A percentile compares a stretch with the other conserved stretches of the same genome.
Evolutionary conservation across 805 yeast genomes (phyloP).

Genomic region (Yamadazyma phyllophila): DNA sequence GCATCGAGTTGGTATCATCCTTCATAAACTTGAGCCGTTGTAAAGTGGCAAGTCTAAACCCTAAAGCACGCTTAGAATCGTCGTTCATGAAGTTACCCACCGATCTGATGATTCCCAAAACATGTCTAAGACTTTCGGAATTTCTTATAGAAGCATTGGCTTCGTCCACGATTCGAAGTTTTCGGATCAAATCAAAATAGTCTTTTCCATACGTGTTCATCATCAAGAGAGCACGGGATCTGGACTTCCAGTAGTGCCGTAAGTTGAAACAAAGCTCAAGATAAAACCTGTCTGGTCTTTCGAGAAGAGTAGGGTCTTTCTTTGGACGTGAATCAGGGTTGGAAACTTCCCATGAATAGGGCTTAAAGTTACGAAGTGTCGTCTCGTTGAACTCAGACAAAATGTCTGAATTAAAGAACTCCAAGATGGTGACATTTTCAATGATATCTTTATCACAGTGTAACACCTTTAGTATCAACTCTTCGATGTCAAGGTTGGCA

Average conservation of each 20-base stretch:
- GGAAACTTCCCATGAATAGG: constrained; percentile 72
- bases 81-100: constrained; percentile 98
- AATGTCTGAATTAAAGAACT: constrained; percentile 75
- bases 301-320: constrained; percentile 72
- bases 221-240: constrained; percentile 79
- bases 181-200: constrained; percentile 64
- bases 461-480: constrained; percentile 66
- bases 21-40: constrained; percentile 88
- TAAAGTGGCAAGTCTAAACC: constrained; percentile 86
- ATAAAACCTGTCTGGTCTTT: constrained; percentile 83
- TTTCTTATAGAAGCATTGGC: constrained; percentile 67
- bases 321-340: constrained; percentile 46
- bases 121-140: constrained; percentile 65
- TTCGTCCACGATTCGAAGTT: constrained; percentile 66
- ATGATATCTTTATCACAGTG: constrained; percentile 74
- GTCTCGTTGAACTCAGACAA: constrained; percentile 73
- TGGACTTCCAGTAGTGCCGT: constrained; percentile 86
- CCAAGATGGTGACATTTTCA: constrained; percentile 70
- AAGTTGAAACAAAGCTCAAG: constrained; percentile 80
- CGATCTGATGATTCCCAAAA: constrained; percentile 79
- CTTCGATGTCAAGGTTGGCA: constrained; percentile 58
- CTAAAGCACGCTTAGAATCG: constrained; percentile 84
- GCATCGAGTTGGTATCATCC: constrained; percentile 82
- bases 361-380: constrained; percentile 68
- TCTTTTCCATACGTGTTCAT: constrained; percentile 74